Conservation (phyloP, 176 grass and related monocot genomes). For the Luzula sylvatica region DNA sequence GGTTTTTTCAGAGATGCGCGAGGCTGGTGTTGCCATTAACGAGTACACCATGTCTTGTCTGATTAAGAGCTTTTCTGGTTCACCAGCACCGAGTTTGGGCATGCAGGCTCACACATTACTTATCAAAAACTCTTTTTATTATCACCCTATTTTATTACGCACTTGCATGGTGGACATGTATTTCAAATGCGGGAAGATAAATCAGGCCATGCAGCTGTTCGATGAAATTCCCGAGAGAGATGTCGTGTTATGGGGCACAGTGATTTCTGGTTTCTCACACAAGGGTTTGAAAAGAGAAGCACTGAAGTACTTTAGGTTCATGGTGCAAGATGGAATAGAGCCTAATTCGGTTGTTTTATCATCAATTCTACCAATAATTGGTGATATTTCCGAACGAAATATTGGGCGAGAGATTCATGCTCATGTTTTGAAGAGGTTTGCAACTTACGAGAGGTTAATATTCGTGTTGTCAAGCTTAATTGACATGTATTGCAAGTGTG, state of each 20-base stretch:
- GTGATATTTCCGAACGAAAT: conserved; percentile 34
- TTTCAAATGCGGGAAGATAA: conserved; percentile 72
- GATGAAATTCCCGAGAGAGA: conserved; percentile 80
- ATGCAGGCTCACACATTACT: conserved; percentile 51
- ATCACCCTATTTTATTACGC: conserved; percentile 41
- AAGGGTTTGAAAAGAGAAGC: conserved; percentile 74
- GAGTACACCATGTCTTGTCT: conserved; percentile 75
- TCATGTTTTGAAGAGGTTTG: conserved; percentile 58
- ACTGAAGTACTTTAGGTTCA: conserved; percentile 64
- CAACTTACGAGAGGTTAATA: conserved; percentile 33
- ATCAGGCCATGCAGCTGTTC: conserved; percentile 64
- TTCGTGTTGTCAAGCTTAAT: conserved; percentile 61
- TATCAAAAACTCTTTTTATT: conserved; percentile 61
- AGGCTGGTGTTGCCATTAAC: conserved; percentile 38
- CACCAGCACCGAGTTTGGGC: conserved; percentile 46
- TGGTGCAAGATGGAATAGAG: conserved; percentile 45
- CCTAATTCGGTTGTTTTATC: conserved; percentile 78
- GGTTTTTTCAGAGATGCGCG: conserved; percentile 49
- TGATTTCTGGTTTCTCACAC: conserved; percentile 60
- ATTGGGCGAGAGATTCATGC: conserved; percentile 81
- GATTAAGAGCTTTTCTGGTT: conserved; percentile 76
- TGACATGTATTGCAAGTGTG: conserved; percentile 92
- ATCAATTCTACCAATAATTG: conserved; percentile 49
- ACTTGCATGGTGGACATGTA: conserved; percentile 78
- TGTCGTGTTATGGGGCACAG: conserved; percentile 60